Evolutionary conservation across 495 filamentous ascomycete genomes (phyloP).

Genomic region (Daldinia grandis): DNA sequence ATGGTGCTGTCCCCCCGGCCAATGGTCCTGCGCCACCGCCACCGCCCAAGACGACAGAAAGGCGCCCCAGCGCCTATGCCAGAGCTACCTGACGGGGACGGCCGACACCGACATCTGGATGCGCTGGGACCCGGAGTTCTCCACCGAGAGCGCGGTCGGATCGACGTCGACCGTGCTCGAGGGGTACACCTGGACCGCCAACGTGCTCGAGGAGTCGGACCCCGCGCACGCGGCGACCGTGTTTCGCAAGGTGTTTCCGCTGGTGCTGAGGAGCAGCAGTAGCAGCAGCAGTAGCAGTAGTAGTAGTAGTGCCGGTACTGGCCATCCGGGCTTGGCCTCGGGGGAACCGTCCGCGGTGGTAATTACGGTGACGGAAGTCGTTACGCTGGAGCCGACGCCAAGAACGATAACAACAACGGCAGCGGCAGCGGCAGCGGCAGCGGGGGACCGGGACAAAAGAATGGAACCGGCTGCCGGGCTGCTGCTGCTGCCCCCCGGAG

Average conservation of each 20-base stretch:
- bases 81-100: slow-evolving; percentile 8
- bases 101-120: slow-evolving; percentile 20
- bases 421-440: background rate
- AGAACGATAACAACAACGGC: no score
- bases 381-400: background rate
- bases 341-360: background rate
- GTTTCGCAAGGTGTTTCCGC: slow-evolving; percentile 33
- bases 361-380: background rate
- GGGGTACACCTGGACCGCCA: slow-evolving; percentile 25
- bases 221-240: slow-evolving; percentile 21
- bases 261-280: slow-evolving; percentile 7
- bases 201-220: slow-evolving; percentile 17
- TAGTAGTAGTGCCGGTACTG: background rate
- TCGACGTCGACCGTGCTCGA: slow-evolving; percentile 2
- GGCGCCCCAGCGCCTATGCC: slow-evolving; percentile 28
- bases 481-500: background rate
- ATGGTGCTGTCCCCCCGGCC: slow-evolving; percentile 35
- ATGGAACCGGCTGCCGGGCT: background rate
- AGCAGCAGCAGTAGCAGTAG: background rate
- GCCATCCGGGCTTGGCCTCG: background rate
- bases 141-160: background rate
- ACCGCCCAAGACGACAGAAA: slow-evolving; percentile 9
- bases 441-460: background rate
- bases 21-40: slow-evolving; percentile 33
- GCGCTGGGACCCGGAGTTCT: slow-evolving; percentile 27